phyloP scores from a whole-genome alignment of 257 asterid genomes.

The Cynanchum wilfordii region DNA sequence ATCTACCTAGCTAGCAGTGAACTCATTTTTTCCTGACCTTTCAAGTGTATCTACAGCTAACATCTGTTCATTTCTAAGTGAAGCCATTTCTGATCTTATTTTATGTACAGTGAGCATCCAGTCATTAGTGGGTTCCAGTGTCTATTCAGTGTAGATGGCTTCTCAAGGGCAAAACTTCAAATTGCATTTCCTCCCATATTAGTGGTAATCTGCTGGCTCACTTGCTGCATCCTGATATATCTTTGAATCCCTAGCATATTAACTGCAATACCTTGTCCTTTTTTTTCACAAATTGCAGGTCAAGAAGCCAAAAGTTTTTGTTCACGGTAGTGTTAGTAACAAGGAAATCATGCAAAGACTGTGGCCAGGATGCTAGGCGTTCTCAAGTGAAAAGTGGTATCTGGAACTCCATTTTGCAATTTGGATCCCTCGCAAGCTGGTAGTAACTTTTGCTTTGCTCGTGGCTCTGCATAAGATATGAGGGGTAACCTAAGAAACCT shows the following conservation, averaged over 20 bases:
- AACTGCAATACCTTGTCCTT: neutral
- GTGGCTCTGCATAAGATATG: neutral
- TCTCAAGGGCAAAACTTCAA: constrained; percentile 48
- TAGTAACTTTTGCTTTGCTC: neutral
- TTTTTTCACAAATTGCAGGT: constrained; percentile 34
- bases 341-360: constrained; percentile 35
- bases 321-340: constrained; percentile 53
- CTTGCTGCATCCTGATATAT: neutral
- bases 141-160: constrained; percentile 56
- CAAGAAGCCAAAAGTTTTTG: constrained; percentile 52
- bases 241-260: neutral
- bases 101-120: constrained; percentile 61
- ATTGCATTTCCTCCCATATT: constrained; percentile 61
- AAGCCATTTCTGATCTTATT: neutral
- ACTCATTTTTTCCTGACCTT: neutral
- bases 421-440: neutral
- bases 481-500: neutral
- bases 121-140: constrained; percentile 60
- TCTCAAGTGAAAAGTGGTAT: neutral
- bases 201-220: constrained; percentile 40
- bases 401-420: neutral
- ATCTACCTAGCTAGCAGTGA: neutral
- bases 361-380: constrained; percentile 70
- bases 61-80: neutral
- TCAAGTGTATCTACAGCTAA: neutral